These are phyloP conservation scores for Hygrophila difformis DNA, from an alignment of 257 asterid genomes.

Conservation along the genomic window DNA sequence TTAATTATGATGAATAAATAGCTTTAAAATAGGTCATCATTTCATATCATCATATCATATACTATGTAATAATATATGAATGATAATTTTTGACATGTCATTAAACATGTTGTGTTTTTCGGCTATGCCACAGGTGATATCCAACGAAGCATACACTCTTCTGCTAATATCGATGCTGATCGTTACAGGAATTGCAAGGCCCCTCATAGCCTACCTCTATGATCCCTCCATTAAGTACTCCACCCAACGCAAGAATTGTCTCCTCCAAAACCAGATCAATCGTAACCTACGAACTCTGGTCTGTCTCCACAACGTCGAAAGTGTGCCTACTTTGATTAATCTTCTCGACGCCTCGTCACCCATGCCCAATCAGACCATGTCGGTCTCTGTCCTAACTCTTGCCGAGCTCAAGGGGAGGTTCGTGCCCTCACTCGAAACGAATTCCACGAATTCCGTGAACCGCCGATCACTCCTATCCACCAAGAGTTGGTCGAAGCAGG, in stretches of 20 bases:
- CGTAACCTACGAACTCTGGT: constrained; percentile 39
- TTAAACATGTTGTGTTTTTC: constrained; percentile 12
- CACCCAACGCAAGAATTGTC: constrained; percentile 23
- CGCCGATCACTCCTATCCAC: constrained; percentile 15
- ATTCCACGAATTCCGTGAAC: constrained; percentile 4
- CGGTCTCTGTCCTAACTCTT: constrained; percentile 31
- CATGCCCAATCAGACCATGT: constrained; percentile 20
- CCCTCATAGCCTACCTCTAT: constrained; percentile 33
- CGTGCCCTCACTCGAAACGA: constrained; percentile 38
- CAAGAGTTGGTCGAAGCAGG: constrained; percentile 30
- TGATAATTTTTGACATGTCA: too few relatives aligned
- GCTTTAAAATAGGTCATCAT: too few relatives aligned
- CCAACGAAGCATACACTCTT: constrained; percentile 34
- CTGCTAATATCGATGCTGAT: constrained; percentile 39
- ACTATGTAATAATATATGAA: too few relatives aligned
- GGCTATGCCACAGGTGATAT: constrained; percentile 28
- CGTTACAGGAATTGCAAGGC: constrained; percentile 42
- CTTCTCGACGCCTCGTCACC: constrained; percentile 47
- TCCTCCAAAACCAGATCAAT: constrained; percentile 27
- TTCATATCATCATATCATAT: too few relatives aligned
- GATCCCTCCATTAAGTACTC: constrained; percentile 49
- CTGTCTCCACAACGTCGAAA: constrained; percentile 39
- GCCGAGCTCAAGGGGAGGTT: constrained; percentile 54
- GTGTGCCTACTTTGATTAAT: constrained; percentile 38
- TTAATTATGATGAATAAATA: too few relatives aligned